Evolutionary conservation across 2,329 filamentous ascomycete species (phyloP).

Genomic region (Colletotrichum phormii): DNA sequence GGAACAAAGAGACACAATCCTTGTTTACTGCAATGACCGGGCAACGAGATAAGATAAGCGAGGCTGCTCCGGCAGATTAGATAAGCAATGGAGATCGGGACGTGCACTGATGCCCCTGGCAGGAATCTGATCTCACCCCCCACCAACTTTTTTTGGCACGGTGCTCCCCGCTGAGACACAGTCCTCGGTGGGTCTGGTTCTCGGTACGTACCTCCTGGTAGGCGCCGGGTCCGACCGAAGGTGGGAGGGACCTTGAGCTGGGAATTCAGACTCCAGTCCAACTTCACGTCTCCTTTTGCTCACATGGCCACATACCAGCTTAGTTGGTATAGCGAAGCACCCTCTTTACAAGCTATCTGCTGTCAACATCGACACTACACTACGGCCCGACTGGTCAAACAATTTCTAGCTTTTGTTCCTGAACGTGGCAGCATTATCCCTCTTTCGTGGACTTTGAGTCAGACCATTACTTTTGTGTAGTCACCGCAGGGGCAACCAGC

Average conservation of each 20-base stretch:
- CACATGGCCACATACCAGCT: neutral
- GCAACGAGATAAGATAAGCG: constrained; percentile 35
- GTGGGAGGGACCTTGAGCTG: neutral
- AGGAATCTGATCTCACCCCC: constrained; percentile 7
- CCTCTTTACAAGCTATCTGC: neutral
- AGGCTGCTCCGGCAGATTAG: neutral
- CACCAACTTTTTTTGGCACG: constrained; percentile 24
- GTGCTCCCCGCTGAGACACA: constrained; percentile 23
- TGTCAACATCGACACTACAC: neutral
- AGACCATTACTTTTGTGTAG: constrained; percentile 7
- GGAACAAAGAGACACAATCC: constrained; percentile 16
- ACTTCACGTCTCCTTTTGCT: constrained; percentile 13
- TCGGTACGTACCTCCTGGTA: neutral
- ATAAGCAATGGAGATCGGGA: neutral
- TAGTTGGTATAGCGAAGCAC: neutral
- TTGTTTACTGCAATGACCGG: constrained; percentile 33
- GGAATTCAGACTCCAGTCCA: constrained; percentile 1
- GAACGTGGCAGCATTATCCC: constrained; percentile 7
- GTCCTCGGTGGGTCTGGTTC: constrained; percentile 19
- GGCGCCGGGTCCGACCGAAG: constrained; percentile 19
- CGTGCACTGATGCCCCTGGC: constrained; percentile 6
- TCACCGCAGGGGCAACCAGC: neutral
- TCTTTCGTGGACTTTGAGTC: neutral
- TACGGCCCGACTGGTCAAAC: constrained; percentile 13
- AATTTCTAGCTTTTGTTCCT: neutral